Base-by-base conservation (phyloP, 1,284 basidiomycete species). In the Cryptococcus sp. region DNA sequence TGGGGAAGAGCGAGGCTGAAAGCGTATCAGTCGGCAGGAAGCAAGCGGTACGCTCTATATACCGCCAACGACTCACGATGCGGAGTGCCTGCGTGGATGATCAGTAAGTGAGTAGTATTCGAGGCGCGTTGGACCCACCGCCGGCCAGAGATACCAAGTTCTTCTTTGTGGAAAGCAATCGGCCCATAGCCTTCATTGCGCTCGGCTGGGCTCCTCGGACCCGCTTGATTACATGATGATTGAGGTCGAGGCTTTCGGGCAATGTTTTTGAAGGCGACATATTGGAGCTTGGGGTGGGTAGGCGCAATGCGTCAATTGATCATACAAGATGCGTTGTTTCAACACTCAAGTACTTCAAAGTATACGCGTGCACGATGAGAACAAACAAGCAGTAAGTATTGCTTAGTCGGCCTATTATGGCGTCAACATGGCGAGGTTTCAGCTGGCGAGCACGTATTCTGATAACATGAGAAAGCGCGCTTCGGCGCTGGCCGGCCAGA, bases 141-240 rank as follows among this genome's bases (percentile, higher is more conserved):
- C 81, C 81, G 5, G 76, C 81, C 35, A 82, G 68, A 30, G 76
- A 79, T 41, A 80, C 68, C 66, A 80, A 27, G 16, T 52, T 75
- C 57, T 76, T 70, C 55, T 71, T 77, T 27, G 70, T 65, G 25
- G 73, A 68, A 1, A 81, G 60, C 46, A 73, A 71, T 67, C 78
- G 30, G 8, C 30, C 77, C 20, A 81, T 75, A 10, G 72, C 76
- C 65, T 82, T 82, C 79, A 81, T 80, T 5, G 79, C 51, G 20
- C 57, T 57, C 3, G 61, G 54, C 22, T 58, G 49, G 0, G 52
- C 42, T 13, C 38, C 42, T 5, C 61, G 35, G n/a, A 56, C 39
- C 27, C 61, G 50, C 51, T 63, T 63, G 22, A 50, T 43, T 3
- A 63, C 17, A 49, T 63, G 61, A 39, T 63, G 57, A 10, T 43